Evolutionary conservation across 78 protist genomes (phyloP).

Genomic region (Corallochytrium limacisporum): DNA sequence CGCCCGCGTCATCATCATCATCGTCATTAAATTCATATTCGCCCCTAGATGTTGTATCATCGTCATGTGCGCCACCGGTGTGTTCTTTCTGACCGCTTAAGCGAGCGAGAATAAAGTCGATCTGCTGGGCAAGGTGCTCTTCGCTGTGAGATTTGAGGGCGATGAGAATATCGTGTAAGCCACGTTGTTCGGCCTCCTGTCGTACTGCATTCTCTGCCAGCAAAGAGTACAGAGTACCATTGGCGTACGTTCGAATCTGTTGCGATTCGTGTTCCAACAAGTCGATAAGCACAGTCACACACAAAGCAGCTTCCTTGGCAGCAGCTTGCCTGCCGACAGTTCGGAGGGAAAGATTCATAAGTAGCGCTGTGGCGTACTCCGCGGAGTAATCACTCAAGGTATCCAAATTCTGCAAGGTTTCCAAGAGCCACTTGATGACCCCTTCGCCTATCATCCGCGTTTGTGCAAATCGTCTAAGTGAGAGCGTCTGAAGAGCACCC

Average conservation of each 20-base stretch:
- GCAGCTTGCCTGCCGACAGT: background rate
- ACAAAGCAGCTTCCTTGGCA: background rate
- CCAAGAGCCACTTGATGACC: background rate
- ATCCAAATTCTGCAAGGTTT: background rate
- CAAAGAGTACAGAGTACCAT: slow-evolving; percentile 19
- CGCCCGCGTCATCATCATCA: too few species aligned
- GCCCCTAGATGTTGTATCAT: too few species aligned
- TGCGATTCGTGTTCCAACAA: background rate
- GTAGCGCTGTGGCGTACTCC: slow-evolving; percentile 20
- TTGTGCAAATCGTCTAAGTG: slow-evolving; percentile 6
- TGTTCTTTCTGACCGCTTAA: too few species aligned
- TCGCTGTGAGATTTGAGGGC: too few species aligned
- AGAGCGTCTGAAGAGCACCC: slow-evolving; percentile 14
- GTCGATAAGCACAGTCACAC: background rate
- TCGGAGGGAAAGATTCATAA: slow-evolving; percentile 18
- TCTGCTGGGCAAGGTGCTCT: too few species aligned
- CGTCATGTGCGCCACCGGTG: too few species aligned
- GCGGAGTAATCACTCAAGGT: background rate
- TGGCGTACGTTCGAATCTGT: slow-evolving; percentile 16
- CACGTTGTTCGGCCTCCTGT: too few species aligned
- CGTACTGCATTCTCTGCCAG: too few species aligned
- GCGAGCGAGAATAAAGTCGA: too few species aligned
- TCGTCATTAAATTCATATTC: too few species aligned
- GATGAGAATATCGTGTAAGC: too few species aligned
- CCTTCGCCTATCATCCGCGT: background rate